Evolutionary conservation across 2,329 filamentous ascomycete species (phyloP).

Genomic region (Pezicula carpinea): DNA sequence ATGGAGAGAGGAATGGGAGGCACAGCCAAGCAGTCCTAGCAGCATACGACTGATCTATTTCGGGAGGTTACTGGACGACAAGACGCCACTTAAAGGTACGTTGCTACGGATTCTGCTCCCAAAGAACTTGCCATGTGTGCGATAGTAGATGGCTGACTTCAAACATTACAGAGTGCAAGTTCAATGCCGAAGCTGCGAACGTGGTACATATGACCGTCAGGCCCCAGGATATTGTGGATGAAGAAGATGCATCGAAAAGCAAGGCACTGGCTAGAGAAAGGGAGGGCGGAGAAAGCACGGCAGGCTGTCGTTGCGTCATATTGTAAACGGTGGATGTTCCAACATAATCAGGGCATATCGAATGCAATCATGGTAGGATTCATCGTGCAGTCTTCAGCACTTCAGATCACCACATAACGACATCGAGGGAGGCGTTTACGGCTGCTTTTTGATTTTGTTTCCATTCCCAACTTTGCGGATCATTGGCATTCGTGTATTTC

Average conservation of each 20-base stretch:
- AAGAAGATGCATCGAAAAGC: slow-evolving; percentile 43
- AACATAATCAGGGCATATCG: not conserved
- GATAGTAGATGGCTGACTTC: not conserved
- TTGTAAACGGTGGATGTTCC: slow-evolving; percentile 35
- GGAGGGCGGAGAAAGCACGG: slow-evolving; percentile 50
- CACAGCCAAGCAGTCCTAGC: slow-evolving; percentile 78
- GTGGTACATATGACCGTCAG: slow-evolving; percentile 94
- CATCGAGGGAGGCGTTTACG: slow-evolving; percentile 10
- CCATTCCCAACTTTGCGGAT: slow-evolving; percentile 3
- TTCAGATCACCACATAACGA: slow-evolving; percentile 6
- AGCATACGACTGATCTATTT: slow-evolving; percentile 90
- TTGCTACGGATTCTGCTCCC: slow-evolving; percentile 10
- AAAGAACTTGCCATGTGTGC: not conserved
- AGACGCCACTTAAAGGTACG: slow-evolving; percentile 77
- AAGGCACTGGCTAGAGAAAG: slow-evolving; percentile 35
- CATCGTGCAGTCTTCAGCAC: not conserved
- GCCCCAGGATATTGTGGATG: slow-evolving; percentile 77
- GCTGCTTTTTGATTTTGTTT: slow-evolving; percentile 3
- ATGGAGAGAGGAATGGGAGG: slow-evolving; percentile 90
- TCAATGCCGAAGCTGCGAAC: slow-evolving; percentile 69
- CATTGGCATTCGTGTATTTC: slow-evolving; percentile 1
- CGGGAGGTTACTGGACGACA: slow-evolving; percentile 86
- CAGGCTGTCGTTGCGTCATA: slow-evolving; percentile 62
- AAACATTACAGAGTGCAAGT: slow-evolving; percentile 63
- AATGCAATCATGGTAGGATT: not conserved